Evolutionary conservation across 331 rosid genomes (phyloP), one percentile per base, ranked within the genome.

Genomic region (Phaseolus coccineus): DNA sequence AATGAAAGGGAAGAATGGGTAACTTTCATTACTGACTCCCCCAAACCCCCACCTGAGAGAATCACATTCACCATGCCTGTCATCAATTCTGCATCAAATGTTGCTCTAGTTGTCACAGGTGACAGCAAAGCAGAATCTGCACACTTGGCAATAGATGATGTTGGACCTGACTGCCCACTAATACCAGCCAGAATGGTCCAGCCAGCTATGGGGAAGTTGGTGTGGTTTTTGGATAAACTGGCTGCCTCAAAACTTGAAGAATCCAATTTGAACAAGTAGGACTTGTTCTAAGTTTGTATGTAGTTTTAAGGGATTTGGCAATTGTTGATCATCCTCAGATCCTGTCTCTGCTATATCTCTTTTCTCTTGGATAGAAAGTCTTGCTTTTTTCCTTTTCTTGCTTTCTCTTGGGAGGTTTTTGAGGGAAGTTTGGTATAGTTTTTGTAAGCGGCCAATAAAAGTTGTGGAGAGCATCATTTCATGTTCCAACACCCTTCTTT

Each of bases 1-100:
- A 78, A 86, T 48, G 93, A 91, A 82, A 89, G 73, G 84, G 86
- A 89, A 81, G 93, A 86, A 74, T 96, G 99, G 99, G 97, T 96
- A 53, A 86, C 96, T 69, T 96, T 93, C 85, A 85, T 91, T 12
- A 93, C 98, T 0, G 95, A 96, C 73, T 93, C 99, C 77, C 98
- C 99, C 15, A 85, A 90, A 78, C 93, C 98, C 35, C 99, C 99
- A 42, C 99, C 99, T 0, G 99, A 96, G 90, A 88, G 99, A 68
- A 93, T 96, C 86, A 93, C 99, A 51, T 91, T 96, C 87, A 96
- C 97, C 64, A 72, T 96, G 87, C 98, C 98, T 0, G 99, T 96
- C 77, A 91, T 96, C 89, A 96, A 96, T 89, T 96, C 96, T 3
- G 96, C 99, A 0, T 89, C 99, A 83, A 91, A 91, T 30, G 97